A percentile compares a stretch with the other conserved stretches of the same genome.
phyloP scores from a whole-genome alignment of 2,329 filamentous ascomycete genomes.

The Cladosporium sp. region DNA sequence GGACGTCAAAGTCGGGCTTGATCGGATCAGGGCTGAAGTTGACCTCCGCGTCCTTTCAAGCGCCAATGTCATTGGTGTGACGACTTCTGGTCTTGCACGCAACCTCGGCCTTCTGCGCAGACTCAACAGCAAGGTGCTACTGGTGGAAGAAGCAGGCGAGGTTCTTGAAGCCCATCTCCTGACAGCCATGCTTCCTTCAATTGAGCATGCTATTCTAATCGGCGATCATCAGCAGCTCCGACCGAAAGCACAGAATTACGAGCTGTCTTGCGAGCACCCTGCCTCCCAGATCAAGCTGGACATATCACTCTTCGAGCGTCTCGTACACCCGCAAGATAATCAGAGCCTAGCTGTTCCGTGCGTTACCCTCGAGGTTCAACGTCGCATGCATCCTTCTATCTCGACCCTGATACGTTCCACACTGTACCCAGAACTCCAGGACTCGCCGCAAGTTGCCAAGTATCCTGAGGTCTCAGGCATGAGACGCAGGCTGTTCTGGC shows the following conservation, averaged over 20 bases:
- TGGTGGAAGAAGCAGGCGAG: conserved; percentile 69
- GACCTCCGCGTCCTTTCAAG: conserved; percentile 41
- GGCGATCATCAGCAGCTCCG: conserved; percentile 64
- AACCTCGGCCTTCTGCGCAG: conserved; percentile 53
- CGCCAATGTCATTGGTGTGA: conserved; percentile 59
- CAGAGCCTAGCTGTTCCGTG: conserved; percentile 36
- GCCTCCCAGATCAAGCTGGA: conserved; percentile 58
- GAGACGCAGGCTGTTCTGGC: conserved; percentile 58
- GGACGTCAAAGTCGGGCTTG: conserved; percentile 21
- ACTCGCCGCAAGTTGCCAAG: conserved; percentile 43
- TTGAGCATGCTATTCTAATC: conserved; percentile 63
- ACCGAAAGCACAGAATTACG: conserved; percentile 57
- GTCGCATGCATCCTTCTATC: conserved; percentile 66
- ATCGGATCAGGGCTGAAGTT: conserved; percentile 40
- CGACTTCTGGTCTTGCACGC: conserved; percentile 59
- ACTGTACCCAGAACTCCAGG: conserved; percentile 58
- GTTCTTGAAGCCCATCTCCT: conserved; percentile 65
- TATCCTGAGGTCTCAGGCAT: conserved; percentile 57
- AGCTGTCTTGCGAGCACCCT: conserved; percentile 51
- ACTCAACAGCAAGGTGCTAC: conserved; percentile 56
- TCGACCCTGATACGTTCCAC: conserved; percentile 58
- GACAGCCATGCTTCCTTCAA: conserved; percentile 57
- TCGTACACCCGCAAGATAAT: conserved; percentile 40
- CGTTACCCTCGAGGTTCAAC: conserved; percentile 56
- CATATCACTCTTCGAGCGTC: conserved; percentile 62